These are phyloP conservation scores for Lyophyllum semitale DNA, from an alignment of 768 basidiomycete genomes.

Conservation along the genomic window DNA sequence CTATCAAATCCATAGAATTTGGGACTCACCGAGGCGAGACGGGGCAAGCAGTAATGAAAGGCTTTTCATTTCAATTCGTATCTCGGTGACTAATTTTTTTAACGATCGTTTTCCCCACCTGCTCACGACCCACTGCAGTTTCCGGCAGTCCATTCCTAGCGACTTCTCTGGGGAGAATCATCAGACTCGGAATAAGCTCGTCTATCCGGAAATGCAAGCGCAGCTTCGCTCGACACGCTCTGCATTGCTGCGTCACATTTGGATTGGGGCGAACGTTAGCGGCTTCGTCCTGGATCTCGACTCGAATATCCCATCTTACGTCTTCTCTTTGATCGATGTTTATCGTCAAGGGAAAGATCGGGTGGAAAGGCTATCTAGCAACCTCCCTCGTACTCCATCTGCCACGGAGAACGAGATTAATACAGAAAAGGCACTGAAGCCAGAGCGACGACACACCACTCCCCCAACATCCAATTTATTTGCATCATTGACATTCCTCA, in stretches of 20 bases:
- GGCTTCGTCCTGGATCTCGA: slow-evolving; percentile 88
- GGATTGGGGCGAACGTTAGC: slow-evolving; percentile 70
- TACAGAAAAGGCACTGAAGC: slow-evolving; percentile 12
- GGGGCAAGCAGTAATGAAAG: slow-evolving; percentile 71
- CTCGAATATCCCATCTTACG: slow-evolving; percentile 73
- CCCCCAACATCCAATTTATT: slow-evolving; percentile 63
- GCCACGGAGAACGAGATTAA: not conserved
- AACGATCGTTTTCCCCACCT: slow-evolving; percentile 1
- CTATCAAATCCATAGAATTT: slow-evolving; percentile 76
- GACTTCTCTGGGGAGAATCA: slow-evolving; percentile 78
- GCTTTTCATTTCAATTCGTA: slow-evolving; percentile 86
- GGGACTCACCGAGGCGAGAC: slow-evolving; percentile 73
- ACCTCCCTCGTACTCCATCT: slow-evolving; percentile 46
- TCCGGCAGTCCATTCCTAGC: slow-evolving; percentile 68
- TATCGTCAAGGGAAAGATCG: slow-evolving; percentile 82
- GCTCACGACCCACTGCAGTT: slow-evolving; percentile 47
- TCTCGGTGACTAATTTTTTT: slow-evolving; percentile 50
- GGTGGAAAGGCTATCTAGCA: slow-evolving; percentile 65
- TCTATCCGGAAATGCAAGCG: slow-evolving; percentile 83
- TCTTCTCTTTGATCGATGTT: slow-evolving; percentile 84
- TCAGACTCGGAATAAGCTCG: slow-evolving; percentile 65
- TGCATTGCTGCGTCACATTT: slow-evolving; percentile 50
- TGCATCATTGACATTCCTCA: slow-evolving; percentile 74
- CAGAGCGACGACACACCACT: slow-evolving; percentile 34
- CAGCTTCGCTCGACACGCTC: slow-evolving; percentile 62